phyloP scores from a whole-genome alignment of 176 grass and related monocot species.

The Aegilops speltoides region DNA sequence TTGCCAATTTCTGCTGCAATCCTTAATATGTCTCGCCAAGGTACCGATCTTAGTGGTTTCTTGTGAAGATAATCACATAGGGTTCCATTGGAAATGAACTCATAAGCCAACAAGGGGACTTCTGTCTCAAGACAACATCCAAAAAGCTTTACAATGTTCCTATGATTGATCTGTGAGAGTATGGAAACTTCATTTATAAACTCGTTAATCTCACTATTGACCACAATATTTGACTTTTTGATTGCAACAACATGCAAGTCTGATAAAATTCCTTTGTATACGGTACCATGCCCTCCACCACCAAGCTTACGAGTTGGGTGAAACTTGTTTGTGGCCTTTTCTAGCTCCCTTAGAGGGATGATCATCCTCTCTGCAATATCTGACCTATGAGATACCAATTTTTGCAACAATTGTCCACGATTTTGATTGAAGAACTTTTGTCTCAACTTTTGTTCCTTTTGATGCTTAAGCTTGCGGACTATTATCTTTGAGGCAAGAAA shows the following conservation, averaged over 20 bases:
- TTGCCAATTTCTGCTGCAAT: neutral
- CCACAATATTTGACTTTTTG: neutral
- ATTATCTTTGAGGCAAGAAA: neutral
- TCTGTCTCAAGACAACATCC: conserved; percentile 16
- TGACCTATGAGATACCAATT: neutral
- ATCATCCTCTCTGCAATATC: conserved; percentile 5
- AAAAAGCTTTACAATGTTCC: conserved; percentile 1
- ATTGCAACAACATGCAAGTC: neutral
- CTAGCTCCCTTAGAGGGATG: neutral
- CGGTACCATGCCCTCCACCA: neutral
- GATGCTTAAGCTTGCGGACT: neutral
- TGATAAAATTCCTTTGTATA: neutral
- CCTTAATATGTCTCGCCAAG: neutral
- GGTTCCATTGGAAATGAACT: conserved; percentile 22
- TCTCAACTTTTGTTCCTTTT: neutral
- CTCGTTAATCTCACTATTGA: neutral
- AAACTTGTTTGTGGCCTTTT: neutral
- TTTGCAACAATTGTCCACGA: neutral
- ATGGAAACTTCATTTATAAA: conserved; percentile 20
- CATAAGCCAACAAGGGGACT: conserved; percentile 10
- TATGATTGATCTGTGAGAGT: neutral
- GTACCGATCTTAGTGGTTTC: neutral
- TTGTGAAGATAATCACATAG: neutral
- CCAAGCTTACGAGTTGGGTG: neutral
- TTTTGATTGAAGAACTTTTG: conserved; percentile 4